phyloP scores from a whole-genome alignment of 176 grass and related monocot species.

The Oryza nivara region DNA sequence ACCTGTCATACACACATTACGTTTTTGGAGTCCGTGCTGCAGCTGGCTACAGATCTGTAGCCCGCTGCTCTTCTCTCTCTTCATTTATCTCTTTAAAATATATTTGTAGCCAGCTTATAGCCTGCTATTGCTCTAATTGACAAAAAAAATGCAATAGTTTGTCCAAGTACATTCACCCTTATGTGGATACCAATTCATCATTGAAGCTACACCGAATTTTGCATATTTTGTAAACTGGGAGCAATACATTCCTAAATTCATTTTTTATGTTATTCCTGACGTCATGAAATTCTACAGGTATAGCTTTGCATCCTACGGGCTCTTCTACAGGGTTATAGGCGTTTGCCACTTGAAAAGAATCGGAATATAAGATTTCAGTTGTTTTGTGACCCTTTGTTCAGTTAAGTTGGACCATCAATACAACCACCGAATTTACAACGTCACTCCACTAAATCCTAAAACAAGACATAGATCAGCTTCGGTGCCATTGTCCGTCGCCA shows the following conservation, averaged over 20 bases:
- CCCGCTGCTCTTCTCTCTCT: no score
- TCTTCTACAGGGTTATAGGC: not conserved
- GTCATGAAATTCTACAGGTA: slow-evolving; percentile 20
- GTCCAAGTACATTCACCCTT: not conserved
- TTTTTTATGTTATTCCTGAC: slow-evolving; percentile 7
- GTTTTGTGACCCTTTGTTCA: slow-evolving; percentile 30
- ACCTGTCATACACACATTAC: no score
- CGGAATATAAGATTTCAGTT: slow-evolving; percentile 32
- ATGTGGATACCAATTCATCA: not conserved
- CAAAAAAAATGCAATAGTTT: not conserved
- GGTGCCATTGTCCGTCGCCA: slow-evolving; percentile 14
- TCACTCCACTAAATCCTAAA: slow-evolving; percentile 43
- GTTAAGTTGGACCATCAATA: slow-evolving; percentile 48
- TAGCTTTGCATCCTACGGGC: not conserved
- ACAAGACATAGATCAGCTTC: slow-evolving; percentile 21
- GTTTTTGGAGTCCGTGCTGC: no score
- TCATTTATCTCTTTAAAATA: no score
- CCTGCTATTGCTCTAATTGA: no score
- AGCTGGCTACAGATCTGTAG: no score
- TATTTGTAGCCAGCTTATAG: no score
- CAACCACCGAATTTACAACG: slow-evolving; percentile 50
- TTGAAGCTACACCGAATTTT: not conserved
- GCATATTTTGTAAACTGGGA: not conserved
- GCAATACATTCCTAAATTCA: not conserved
- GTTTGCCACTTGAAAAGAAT: slow-evolving; percentile 14